These are phyloP conservation scores for Spatholobus suberectus DNA, from an alignment of 306 rosid genomes.

Conservation along the genomic window DNA sequence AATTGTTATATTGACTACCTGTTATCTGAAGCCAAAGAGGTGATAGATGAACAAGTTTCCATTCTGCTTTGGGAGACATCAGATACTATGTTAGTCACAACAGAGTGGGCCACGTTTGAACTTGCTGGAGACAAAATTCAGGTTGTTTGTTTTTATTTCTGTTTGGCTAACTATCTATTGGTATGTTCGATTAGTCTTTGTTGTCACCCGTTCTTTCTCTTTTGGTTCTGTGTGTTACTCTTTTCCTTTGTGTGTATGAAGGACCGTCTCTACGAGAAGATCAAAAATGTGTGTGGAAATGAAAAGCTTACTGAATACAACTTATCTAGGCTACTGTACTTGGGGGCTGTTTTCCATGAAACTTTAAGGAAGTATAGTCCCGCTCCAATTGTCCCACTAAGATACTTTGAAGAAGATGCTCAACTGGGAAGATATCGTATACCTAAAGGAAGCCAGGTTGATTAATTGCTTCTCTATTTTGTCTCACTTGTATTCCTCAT, in stretches of 20 bases:
- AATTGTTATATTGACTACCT: constrained; percentile 64
- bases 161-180: not conserved
- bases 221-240: not conserved
- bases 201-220: not conserved
- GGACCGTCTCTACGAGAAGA: constrained; percentile 60
- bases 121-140: constrained; percentile 62
- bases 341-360: constrained; percentile 81
- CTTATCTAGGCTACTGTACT: constrained; percentile 60
- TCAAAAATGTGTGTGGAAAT: constrained; percentile 55
- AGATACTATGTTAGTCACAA: constrained; percentile 66
- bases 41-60: constrained; percentile 55
- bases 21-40: constrained; percentile 59
- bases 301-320: constrained; percentile 58
- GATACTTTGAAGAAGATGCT: constrained; percentile 75
- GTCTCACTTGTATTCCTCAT: too few species aligned
- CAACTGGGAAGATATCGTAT: constrained; percentile 74
- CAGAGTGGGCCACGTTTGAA: constrained; percentile 83
- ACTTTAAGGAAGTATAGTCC: constrained; percentile 77
- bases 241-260: constrained; percentile 11
- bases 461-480: too few species aligned
- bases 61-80: constrained; percentile 80
- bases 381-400: constrained; percentile 67
- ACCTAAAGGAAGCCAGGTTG: constrained; percentile 86
- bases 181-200: not conserved
- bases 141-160: constrained; percentile 42